Evolutionary conservation across 2,329 filamentous ascomycete species (phyloP), one percentile per base, ranked within the genome.

Genomic region (Penicillium verrucosum): DNA sequence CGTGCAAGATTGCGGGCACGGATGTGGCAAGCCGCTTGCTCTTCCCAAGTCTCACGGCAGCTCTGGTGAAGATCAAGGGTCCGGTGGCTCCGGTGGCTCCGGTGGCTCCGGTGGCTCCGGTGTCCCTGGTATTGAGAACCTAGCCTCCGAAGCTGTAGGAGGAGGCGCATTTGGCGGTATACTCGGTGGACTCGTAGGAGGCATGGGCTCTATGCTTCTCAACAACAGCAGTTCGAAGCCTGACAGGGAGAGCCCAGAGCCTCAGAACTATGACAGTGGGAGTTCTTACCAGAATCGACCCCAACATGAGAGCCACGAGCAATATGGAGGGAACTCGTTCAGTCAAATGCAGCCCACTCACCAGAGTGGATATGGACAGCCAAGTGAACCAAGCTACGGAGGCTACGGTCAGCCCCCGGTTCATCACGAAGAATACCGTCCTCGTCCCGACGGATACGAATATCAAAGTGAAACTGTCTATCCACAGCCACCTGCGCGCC

Each of bases 1-100:
- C 29, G 88, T 93, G 11, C 77, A 91, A 16, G 92, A 97, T 73
- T 87, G 84, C 51, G 92, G 92, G 6, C 90, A 96, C 70, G 91
- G 91, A 50, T 96, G 91, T 69, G 86, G 89, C 58, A 92, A 92
- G 74, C 85, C 85, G 16, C 80, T 96, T 11, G 83, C 86, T 61
- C 89, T 95, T 83, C 85, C 86, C 60, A 92, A 89, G 51, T 67
- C 62, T 56, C 71, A 60, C 51, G 58, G 66, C 44, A 63, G 56
- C n/a, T 66, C 61, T 8, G 61, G 61, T 25, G 58, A 58, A 49
- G 61, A 57, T 36, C 48, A 61, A n/a, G 54, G 59, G 18, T 54
- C 64, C 16, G 56, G 61, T 51, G 43, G 65, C 54, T 56, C 59
- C 60, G 73, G 60, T 51, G 44, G 65, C 52, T 56, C 60, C 60